Conservation (phyloP, 805 yeast genomes). For the Myxozyma sirexii region DNA sequence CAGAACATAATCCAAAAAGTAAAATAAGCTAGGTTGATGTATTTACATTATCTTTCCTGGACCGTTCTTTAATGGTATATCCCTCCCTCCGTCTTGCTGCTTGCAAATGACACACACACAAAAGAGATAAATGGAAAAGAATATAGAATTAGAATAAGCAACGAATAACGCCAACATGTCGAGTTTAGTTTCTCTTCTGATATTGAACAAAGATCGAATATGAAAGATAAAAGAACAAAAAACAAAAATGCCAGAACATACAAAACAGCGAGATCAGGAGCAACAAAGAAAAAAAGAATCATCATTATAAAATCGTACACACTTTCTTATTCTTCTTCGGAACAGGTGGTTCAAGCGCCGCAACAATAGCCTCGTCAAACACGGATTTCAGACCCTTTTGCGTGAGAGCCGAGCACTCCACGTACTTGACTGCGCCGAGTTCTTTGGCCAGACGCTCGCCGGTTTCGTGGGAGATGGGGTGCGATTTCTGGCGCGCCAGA, state of each 20-base stretch:
- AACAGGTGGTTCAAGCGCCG: constrained; percentile 96
- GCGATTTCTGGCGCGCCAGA: constrained; percentile 84
- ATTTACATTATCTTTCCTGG: not conserved
- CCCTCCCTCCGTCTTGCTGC: too few relatives aligned
- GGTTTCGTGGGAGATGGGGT: constrained; percentile 80
- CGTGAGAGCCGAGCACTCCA: constrained; percentile 96
- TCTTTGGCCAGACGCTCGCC: constrained; percentile 95
- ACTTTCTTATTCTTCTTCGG: constrained; percentile 68
- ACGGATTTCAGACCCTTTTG: constrained; percentile 96
- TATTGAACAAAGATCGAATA: too few relatives aligned
- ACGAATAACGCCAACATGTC: not conserved
- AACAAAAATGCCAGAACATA: not conserved
- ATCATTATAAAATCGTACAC: constrained; percentile 23
- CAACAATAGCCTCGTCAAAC: constrained; percentile 98
- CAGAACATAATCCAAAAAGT: too few relatives aligned
- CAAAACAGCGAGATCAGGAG: not conserved
- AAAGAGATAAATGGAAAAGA: not conserved
- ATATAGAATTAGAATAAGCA: not conserved
- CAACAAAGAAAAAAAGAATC: not conserved
- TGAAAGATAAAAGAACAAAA: not conserved
- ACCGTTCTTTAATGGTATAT: not conserved
- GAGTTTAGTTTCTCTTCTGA: not conserved
- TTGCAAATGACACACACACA: not conserved
- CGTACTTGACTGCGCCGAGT: constrained; percentile 92
- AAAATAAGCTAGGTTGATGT: too few relatives aligned